phyloP scores from a whole-genome alignment of 169 alveolate species.

The Plasmodium adleri region DNA sequence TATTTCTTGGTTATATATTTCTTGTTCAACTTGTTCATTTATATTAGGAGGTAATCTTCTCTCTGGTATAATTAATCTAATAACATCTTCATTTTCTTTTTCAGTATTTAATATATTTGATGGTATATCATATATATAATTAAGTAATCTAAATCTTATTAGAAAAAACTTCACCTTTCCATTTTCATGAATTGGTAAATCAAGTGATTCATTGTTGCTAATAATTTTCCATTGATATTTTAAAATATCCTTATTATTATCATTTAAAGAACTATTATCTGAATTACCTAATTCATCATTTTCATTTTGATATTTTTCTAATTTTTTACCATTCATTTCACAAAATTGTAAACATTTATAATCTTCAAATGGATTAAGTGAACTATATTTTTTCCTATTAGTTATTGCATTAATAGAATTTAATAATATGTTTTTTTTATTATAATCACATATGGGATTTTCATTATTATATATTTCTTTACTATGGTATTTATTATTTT shows the following conservation, averaged over 20 bases:
- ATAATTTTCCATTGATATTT: slow-evolving; percentile 69
- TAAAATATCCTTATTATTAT: slow-evolving; percentile 10
- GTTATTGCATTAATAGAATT: not conserved
- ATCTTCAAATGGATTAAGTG: too few relatives aligned
- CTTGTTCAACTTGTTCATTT: slow-evolving; percentile 62
- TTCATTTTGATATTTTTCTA: not conserved
- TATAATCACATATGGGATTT: not conserved
- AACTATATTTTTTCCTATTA: not conserved
- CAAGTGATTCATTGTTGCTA: slow-evolving; percentile 66
- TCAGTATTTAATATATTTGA: slow-evolving; percentile 59
- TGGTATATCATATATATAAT: slow-evolving; percentile 72
- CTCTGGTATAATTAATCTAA: slow-evolving; percentile 64
- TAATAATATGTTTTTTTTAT: not conserved
- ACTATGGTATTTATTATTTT: not conserved
- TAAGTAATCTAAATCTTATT: slow-evolving; percentile 60
- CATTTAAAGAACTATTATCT: slow-evolving; percentile 15
- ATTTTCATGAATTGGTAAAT: slow-evolving; percentile 70
- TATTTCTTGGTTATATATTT: slow-evolving; percentile 45
- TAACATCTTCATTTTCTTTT: slow-evolving; percentile 56
- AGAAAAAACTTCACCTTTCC: slow-evolving; percentile 70
- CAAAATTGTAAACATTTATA: too few relatives aligned
- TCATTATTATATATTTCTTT: not conserved
- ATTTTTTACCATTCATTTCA: too few relatives aligned
- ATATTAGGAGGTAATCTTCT: slow-evolving; percentile 71
- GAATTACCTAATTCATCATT: not conserved